Evolutionary conservation across 352 stramenopile species (phyloP).

Genomic region (Phytopythium vexans): DNA sequence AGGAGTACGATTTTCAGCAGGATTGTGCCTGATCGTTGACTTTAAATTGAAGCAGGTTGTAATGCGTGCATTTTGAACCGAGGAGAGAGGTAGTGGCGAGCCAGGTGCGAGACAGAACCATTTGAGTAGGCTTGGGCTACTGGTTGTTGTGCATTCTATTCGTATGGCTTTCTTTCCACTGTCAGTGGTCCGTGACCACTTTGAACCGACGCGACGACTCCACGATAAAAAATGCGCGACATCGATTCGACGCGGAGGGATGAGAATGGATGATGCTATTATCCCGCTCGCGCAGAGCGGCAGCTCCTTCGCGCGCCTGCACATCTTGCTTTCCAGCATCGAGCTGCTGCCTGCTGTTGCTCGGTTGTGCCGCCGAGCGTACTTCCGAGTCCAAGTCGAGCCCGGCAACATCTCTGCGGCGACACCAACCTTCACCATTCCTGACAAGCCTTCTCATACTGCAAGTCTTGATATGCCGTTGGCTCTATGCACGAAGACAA

Average conservation of each 20-base stretch:
- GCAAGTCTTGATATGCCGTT: neutral
- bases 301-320: neutral
- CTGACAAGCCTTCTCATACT: neutral
- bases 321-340: neutral
- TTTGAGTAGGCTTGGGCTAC: no score
- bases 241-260: neutral
- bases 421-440: neutral
- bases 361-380: no score
- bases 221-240: neutral
- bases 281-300: neutral
- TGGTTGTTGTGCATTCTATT: no score
- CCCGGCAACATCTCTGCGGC: conserved; percentile 1
- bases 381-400: neutral
- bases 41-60: no score
- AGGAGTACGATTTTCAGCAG: conserved; percentile 26
- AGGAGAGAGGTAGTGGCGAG: no score
- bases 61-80: no score
- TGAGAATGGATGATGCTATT: neutral
- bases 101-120: no score
- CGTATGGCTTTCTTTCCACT: no score
- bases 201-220: conserved; percentile 3
- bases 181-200: no score
- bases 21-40: conserved; percentile 7
- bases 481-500: neutral
- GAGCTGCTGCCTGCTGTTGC: no score